Base-by-base conservation (phyloP, 352 stramenopile genomes). In the Discostella stelligera region DNA sequence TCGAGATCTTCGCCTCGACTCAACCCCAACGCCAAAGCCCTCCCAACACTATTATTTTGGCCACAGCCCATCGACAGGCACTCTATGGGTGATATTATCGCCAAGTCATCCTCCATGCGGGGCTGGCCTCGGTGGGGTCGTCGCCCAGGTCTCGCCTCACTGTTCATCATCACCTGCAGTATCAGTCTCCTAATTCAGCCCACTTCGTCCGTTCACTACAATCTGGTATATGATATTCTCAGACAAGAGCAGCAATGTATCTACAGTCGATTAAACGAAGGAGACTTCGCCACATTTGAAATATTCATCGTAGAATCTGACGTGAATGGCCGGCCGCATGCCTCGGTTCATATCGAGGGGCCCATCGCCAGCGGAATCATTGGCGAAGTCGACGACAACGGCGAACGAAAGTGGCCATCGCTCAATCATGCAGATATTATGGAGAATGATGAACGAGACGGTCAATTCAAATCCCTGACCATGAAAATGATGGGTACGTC, bases 281-380 rank as follows among this genome's bases (percentile, higher is more conserved):
- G 61, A 9, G 60, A 77, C 14, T 71, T 63, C 13, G 70, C 52
- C 11, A 77, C 70, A 13, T 77, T 77, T 27, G 60, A 69, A 61
- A 21, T 70, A 3, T 77, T 77, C 52, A 77, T 77, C 20, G 18
- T 71, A 37, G 52, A 66, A 21, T 30, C 59, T 37, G 23, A 44
- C 49, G 21, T 60, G 8, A 27, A 66, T 21, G 60, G 52, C 4
- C 23, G 16, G 18, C 52, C 58, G 3, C 21, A 32, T 9, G 70
- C 60, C 6, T 44, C 49, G 0, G 70, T 77, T 6, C 60, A 77
- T 49, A 71, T 77, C 37, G 60, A 77, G 16, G 70, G 70, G 49
- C 70, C 70, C 16, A 32, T 71, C 0, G 46, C 27, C 0, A 54
- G n/a, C 9, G 37, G 46, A 46, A 63, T 48, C 18, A 44, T 70